Evolutionary conservation across 352 stramenopile species (phyloP).

Genomic region (Aphanomyces stellatus): DNA sequence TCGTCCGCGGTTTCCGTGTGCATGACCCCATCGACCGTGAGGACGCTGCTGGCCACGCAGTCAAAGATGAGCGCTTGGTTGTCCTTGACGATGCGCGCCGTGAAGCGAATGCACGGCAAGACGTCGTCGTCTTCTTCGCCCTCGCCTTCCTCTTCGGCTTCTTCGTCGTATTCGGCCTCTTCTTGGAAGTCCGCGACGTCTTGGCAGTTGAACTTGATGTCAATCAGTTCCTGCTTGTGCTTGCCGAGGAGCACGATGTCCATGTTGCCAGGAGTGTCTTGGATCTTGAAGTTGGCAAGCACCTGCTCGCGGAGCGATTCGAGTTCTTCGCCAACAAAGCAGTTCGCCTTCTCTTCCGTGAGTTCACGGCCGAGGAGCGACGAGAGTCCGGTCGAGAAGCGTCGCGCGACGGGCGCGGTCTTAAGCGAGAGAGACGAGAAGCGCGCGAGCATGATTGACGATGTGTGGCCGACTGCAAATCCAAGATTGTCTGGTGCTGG

Average conservation of each 20-base stretch:
- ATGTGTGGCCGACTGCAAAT: neutral
- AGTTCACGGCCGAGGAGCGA: slow-evolving; percentile 40
- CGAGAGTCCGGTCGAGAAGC: slow-evolving; percentile 7
- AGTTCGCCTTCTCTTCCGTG: slow-evolving; percentile 77
- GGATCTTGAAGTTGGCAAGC: slow-evolving; percentile 51
- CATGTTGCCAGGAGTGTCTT: slow-evolving; percentile 54
- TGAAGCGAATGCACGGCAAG: slow-evolving; percentile 67
- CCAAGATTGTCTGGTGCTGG: neutral
- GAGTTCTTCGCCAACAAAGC: slow-evolving; percentile 63
- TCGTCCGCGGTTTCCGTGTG: slow-evolving; percentile 48
- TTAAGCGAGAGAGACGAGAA: neutral
- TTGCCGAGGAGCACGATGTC: slow-evolving; percentile 50
- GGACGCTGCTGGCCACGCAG: slow-evolving; percentile 69
- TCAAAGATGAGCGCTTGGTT: slow-evolving; percentile 76
- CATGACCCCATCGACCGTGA: slow-evolving; percentile 70
- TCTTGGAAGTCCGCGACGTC: slow-evolving; percentile 62
- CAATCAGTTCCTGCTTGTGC: slow-evolving; percentile 44
- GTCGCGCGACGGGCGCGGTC: neutral
- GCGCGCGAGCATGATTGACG: slow-evolving; percentile 8
- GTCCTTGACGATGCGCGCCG: slow-evolving; percentile 55
- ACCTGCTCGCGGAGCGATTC: slow-evolving; percentile 60
- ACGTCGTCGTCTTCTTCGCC: slow-evolving; percentile 60
- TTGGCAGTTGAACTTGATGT: slow-evolving; percentile 75
- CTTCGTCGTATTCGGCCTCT: slow-evolving; percentile 31
- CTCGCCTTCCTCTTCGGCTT: slow-evolving; percentile 30